phyloP scores from a whole-genome alignment of 106 monocot genomes.

The Platanthera zijinensis region DNA sequence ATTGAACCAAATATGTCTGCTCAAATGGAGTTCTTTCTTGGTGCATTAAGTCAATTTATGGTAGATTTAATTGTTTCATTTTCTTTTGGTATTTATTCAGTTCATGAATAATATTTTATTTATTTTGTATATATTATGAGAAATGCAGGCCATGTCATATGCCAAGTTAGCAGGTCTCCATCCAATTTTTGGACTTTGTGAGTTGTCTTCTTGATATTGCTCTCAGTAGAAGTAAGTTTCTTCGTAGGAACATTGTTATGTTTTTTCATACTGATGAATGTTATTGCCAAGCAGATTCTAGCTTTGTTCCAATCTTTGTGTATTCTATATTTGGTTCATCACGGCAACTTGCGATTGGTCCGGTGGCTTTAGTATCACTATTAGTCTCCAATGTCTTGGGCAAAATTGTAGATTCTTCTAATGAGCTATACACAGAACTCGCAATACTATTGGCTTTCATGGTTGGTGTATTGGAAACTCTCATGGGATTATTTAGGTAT shows the following conservation, averaged over 20 bases:
- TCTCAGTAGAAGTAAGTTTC: background rate
- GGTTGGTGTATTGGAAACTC: constrained; percentile 89
- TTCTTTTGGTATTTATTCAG: background rate
- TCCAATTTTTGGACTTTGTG: constrained; percentile 97
- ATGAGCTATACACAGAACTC: constrained; percentile 74
- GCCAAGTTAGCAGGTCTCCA: constrained; percentile 97
- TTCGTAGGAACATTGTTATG: background rate
- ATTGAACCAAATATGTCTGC: background rate
- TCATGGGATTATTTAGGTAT: constrained; percentile 87
- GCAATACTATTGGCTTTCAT: constrained; percentile 88
- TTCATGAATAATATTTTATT: constrained; percentile 2
- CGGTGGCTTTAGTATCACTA: constrained; percentile 86
- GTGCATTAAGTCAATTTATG: background rate
- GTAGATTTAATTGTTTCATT: background rate
- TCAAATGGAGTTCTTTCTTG: background rate
- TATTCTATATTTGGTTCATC: constrained; percentile 98
- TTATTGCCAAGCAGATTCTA: constrained; percentile 57
- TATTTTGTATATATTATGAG: background rate
- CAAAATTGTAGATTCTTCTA: constrained; percentile 68
- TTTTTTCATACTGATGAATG: constrained; percentile 4
- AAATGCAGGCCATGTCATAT: constrained; percentile 88
- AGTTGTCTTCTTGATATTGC: constrained; percentile 20
- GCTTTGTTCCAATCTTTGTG: constrained; percentile 83
- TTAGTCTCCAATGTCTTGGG: constrained; percentile 86
- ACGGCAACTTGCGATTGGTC: constrained; percentile 91